Conservation (phyloP, 2,329 filamentous ascomycete species). For the Diplodia sapinea region DNA sequence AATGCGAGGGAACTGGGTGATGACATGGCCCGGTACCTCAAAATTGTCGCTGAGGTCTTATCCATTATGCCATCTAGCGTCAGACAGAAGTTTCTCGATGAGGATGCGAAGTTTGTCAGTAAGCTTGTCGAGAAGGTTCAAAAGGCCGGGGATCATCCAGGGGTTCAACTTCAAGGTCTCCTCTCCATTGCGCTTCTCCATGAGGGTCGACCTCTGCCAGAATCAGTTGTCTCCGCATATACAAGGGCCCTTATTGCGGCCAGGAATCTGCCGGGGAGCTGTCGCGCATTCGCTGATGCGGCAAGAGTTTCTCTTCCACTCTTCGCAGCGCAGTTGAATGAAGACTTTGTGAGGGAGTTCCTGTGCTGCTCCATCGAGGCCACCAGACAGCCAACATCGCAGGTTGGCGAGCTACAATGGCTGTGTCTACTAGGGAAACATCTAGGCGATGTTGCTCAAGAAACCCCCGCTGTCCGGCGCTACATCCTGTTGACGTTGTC, state of each 20-base stretch:
- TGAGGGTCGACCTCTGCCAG: slow-evolving; percentile 35
- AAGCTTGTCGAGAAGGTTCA: slow-evolving; percentile 43
- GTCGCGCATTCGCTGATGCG: slow-evolving; percentile 5
- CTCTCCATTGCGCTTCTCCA: slow-evolving; percentile 40
- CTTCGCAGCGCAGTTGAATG: slow-evolving; percentile 12
- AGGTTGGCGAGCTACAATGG: slow-evolving; percentile 2
- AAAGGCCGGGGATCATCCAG: slow-evolving; percentile 35
- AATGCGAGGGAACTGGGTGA: slow-evolving; percentile 38
- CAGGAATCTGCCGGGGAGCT: slow-evolving; percentile 12
- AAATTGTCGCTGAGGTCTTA: slow-evolving; percentile 37
- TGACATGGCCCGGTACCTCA: slow-evolving; percentile 42
- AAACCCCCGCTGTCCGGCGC: slow-evolving; percentile 33
- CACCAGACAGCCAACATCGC: neutral
- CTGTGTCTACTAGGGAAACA: slow-evolving; percentile 9
- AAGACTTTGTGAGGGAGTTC: slow-evolving; percentile 13
- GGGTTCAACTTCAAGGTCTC: slow-evolving; percentile 42
- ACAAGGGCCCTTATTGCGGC: slow-evolving; percentile 34
- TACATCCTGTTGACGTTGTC: slow-evolving; percentile 39
- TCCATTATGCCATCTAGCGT: slow-evolving; percentile 3
- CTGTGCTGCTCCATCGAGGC: slow-evolving; percentile 12
- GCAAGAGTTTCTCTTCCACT: slow-evolving; percentile 9
- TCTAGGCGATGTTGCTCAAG: slow-evolving; percentile 6
- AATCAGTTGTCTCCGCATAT: slow-evolving; percentile 38
- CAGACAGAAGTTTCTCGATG: slow-evolving; percentile 5
- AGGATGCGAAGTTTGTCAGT: slow-evolving; percentile 6